These are phyloP conservation scores for Talaromyces funiculosus DNA, from an alignment of 2,329 filamentous ascomycete species.

Conservation along the genomic window DNA sequence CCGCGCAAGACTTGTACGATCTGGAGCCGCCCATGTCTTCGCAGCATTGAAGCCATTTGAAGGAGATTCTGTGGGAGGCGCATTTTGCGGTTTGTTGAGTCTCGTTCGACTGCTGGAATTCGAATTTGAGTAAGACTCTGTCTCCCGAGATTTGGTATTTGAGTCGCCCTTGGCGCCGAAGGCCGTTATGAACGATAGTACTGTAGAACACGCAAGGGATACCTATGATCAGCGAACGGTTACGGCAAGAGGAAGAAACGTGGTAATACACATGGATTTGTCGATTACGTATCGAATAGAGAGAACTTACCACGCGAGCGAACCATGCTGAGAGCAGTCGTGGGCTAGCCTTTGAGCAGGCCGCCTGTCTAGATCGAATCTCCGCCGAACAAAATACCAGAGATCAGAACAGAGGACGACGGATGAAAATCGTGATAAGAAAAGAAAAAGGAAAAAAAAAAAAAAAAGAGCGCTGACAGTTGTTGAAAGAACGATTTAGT, in stretches of 20 bases:
- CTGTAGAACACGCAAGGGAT: conserved; percentile 70
- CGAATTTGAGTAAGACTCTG: conserved; percentile 7
- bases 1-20: conserved; percentile 52
- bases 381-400: not conserved
- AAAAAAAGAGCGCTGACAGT: not conserved
- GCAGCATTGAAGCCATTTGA: conserved; percentile 1
- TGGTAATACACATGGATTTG: not conserved
- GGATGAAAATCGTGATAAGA: not conserved
- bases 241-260: conserved; percentile 32
- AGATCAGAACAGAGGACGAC: not conserved
- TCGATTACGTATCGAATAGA: too few relatives aligned
- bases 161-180: conserved; percentile 35
- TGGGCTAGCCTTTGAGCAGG: conserved; percentile 1
- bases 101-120: conserved; percentile 3
- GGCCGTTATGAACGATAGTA: conserved; percentile 78
- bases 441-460: too few relatives aligned
- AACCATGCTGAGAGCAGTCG: conserved; percentile 25
- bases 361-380: not conserved
- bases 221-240: conserved; percentile 66
- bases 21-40: conserved; percentile 21
- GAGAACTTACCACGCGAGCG: conserved; percentile 34
- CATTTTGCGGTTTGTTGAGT: conserved; percentile 5
- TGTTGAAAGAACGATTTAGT: not conserved
- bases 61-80: conserved; percentile 1
- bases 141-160: conserved; percentile 21